Evolutionary conservation across 2,329 filamentous ascomycete genomes (phyloP).

Genomic region (Hypoxylon sp.): DNA sequence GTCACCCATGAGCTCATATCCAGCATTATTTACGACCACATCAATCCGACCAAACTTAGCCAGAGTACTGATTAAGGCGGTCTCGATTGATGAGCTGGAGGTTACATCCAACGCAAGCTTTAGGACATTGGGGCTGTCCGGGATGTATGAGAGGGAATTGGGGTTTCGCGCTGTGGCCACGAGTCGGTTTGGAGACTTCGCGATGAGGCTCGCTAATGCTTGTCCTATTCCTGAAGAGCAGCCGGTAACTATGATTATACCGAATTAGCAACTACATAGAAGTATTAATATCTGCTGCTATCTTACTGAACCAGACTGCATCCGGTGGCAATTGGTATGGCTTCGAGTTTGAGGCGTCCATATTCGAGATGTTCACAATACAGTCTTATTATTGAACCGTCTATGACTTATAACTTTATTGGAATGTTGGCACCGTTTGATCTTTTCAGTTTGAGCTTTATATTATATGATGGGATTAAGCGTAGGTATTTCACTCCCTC

Average conservation of each 20-base stretch:
- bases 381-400: no score
- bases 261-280: not conserved
- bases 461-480: no score
- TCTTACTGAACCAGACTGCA: constrained; percentile 45
- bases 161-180: constrained; percentile 51
- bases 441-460: no score
- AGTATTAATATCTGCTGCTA: no score
- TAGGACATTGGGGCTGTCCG: constrained; percentile 49
- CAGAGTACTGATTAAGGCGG: constrained; percentile 47
- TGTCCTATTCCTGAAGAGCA: constrained; percentile 44
- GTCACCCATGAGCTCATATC: constrained; percentile 44
- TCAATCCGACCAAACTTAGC: constrained; percentile 48
- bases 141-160: constrained; percentile 52
- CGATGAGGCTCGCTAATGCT: constrained; percentile 39
- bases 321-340: constrained; percentile 40
- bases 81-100: constrained; percentile 48
- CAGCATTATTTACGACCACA: constrained; percentile 48
- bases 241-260: constrained; percentile 41
- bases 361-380: no score
- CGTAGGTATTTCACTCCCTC: no score
- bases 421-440: no score
- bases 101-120: constrained; percentile 60
- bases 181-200: constrained; percentile 37
- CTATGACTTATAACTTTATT: no score
- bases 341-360: constrained; percentile 31